These are phyloP conservation scores for Candida jianshihensis DNA, from an alignment of 805 yeast genomes.

Conservation along the genomic window DNA sequence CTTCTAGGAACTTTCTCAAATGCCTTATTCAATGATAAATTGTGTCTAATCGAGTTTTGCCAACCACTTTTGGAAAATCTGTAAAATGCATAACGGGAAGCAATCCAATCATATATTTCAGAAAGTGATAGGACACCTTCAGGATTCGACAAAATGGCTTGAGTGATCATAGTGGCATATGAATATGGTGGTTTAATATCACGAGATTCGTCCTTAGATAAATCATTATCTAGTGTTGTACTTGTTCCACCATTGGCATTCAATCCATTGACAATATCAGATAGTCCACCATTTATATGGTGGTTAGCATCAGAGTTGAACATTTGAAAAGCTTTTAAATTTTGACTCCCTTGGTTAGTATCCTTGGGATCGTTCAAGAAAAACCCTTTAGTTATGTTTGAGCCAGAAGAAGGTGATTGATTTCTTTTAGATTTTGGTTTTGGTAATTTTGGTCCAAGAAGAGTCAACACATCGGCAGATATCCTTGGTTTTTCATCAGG, in stretches of 20 bases:
- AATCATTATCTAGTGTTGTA: constrained; percentile 37
- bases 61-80: constrained; percentile 91
- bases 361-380: constrained; percentile 2
- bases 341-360: constrained; percentile 5
- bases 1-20: constrained; percentile 95
- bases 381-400: constrained; percentile 16
- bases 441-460: constrained; percentile 27
- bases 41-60: constrained; percentile 97
- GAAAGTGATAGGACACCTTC: constrained; percentile 86
- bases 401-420: constrained; percentile 1
- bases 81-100: constrained; percentile 83
- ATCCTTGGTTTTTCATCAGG: constrained; percentile 82
- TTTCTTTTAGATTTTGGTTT: constrained; percentile 20
- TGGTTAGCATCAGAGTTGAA: constrained; percentile 33
- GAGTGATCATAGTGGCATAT: constrained; percentile 97
- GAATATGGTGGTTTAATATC: constrained; percentile 96
- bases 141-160: constrained; percentile 81
- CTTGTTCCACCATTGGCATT: constrained; percentile 1
- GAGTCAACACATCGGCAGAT: constrained; percentile 31
- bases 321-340: constrained; percentile 46
- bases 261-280: constrained; percentile 4
- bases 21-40: constrained; percentile 89
- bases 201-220: constrained; percentile 84
- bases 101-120: constrained; percentile 89
- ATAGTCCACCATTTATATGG: not conserved